These are phyloP conservation scores for Penicillium subrubescens DNA, from an alignment of 495 filamentous ascomycete genomes.

Conservation along the genomic window DNA sequence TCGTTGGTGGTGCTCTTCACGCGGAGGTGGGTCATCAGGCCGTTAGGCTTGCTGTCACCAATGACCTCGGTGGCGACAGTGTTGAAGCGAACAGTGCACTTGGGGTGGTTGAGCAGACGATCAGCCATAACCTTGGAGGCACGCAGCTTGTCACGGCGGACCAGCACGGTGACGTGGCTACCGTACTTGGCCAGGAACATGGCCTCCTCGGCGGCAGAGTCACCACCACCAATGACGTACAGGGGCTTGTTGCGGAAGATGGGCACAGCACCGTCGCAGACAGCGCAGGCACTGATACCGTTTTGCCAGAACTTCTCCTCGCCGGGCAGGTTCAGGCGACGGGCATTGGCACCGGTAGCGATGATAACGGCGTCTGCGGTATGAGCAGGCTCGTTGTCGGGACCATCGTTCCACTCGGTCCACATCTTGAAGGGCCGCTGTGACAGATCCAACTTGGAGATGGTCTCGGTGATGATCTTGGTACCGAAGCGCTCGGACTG, in stretches of 20 bases:
- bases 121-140: conserved; percentile 92
- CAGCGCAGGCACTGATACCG: conserved; percentile 93
- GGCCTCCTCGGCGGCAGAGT: conserved; percentile 96
- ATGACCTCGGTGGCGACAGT: conserved; percentile 76
- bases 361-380: conserved; percentile 93
- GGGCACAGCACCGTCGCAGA: conserved; percentile 95
- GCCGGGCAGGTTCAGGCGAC: conserved; percentile 78
- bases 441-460: conserved; percentile 84
- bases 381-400: conserved; percentile 61
- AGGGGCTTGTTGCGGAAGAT: conserved; percentile 97
- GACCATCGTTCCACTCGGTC: conserved; percentile 78
- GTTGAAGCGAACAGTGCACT: conserved; percentile 87
- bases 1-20: conserved; percentile 79
- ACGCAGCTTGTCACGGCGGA: conserved; percentile 80
- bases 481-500: conserved; percentile 93
- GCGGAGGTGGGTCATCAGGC: conserved; percentile 81
- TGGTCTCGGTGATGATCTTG: conserved; percentile 86
- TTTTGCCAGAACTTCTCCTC: conserved; percentile 96
- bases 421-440: conserved; percentile 88
- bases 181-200: conserved; percentile 98
- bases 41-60: conserved; percentile 71
- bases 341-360: conserved; percentile 90
- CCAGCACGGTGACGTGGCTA: conserved; percentile 88
- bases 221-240: conserved; percentile 94
- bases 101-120: conserved; percentile 77